phyloP scores from a whole-genome alignment of 768 basidiomycete species.

The Russula sp. region DNA sequence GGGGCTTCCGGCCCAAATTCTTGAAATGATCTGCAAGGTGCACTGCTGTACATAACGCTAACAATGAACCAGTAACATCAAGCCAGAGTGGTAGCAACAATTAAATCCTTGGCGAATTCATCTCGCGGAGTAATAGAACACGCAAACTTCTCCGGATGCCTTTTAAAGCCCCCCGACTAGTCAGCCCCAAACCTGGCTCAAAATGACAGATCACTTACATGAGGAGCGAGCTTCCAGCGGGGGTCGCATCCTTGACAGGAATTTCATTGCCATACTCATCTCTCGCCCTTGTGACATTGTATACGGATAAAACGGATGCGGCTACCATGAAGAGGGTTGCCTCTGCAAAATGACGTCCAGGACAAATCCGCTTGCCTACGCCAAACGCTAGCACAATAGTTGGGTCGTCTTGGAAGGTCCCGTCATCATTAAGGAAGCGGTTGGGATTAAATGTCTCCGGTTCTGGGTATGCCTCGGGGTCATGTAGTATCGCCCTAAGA shows the following conservation, averaged over 20 bases:
- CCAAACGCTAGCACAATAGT: not conserved
- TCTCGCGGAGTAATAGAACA: conserved; percentile 11
- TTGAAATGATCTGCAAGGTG: too few species aligned
- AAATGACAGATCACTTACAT: not conserved
- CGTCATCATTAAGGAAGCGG: not conserved
- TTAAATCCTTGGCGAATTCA: not conserved
- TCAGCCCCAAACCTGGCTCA: too few species aligned
- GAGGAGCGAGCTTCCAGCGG: not conserved
- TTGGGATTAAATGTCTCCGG: conserved; percentile 8
- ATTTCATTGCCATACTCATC: conserved; percentile 6
- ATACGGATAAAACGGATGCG: conserved; percentile 2
- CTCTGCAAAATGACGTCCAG: conserved; percentile 12
- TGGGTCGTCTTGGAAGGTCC: not conserved
- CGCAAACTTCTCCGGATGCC: not conserved
- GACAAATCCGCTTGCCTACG: conserved; percentile 11
- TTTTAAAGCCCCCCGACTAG: not conserved
- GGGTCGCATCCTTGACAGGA: not conserved
- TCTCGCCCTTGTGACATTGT: not conserved
- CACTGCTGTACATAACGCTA: too few species aligned
- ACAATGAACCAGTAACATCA: not conserved
- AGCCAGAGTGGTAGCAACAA: not conserved
- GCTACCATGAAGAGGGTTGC: conserved; percentile 9
- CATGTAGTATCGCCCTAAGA: conserved; percentile 9
- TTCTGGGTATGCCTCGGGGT: conserved; percentile 10
- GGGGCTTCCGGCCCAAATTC: too few species aligned